These are phyloP conservation scores for Mariannaea sp. DNA, from an alignment of 2,329 filamentous ascomycete species.

Conservation along the genomic window DNA sequence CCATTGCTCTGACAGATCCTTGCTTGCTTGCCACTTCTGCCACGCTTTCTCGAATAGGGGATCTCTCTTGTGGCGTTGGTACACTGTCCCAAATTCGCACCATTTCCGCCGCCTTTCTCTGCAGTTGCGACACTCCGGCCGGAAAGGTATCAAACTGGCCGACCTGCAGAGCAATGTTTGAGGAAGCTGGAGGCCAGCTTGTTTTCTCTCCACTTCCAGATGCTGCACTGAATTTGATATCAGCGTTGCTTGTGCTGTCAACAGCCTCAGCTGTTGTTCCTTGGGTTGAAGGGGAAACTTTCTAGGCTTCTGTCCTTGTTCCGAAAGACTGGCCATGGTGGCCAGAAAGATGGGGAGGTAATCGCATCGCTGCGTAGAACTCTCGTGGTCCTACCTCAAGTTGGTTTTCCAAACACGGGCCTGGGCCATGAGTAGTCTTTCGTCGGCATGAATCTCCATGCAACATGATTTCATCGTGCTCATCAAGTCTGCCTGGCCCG, in stretches of 20 bases:
- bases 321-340: slow-evolving; percentile 10
- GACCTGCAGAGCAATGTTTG: neutral
- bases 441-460: neutral
- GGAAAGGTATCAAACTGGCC: slow-evolving; percentile 7
- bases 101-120: neutral
- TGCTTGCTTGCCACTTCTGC: slow-evolving; percentile 33
- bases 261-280: neutral
- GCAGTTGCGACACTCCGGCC: neutral
- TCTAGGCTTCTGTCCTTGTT: slow-evolving; percentile 25
- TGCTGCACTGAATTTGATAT: neutral
- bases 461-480: neutral
- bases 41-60: slow-evolving; percentile 21
- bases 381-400: slow-evolving; percentile 29
- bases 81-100: slow-evolving; percentile 10
- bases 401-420: slow-evolving; percentile 6
- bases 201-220: neutral
- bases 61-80: slow-evolving; percentile 19
- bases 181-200: neutral
- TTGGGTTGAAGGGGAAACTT: slow-evolving; percentile 16
- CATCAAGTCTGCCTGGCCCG: neutral
- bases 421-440: neutral
- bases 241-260: neutral
- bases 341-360: slow-evolving; percentile 13
- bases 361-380: slow-evolving; percentile 35
- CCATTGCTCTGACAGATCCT: slow-evolving; percentile 54